Conservation (phyloP, 495 filamentous ascomycete species). For the Podospora fimiseda region DNA sequence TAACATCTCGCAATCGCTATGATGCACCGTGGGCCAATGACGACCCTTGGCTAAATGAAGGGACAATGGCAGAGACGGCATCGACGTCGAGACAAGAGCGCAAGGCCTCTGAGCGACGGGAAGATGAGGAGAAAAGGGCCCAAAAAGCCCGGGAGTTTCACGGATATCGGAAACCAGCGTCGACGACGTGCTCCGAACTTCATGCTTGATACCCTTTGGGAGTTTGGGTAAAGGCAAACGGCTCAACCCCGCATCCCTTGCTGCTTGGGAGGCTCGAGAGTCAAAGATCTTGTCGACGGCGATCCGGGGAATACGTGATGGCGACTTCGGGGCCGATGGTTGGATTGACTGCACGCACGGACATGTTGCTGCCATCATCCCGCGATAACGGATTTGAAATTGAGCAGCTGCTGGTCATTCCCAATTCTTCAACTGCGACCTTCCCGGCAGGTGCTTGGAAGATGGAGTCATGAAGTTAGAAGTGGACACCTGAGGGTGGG, state of each 20-base stretch:
- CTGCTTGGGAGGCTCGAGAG: no score
- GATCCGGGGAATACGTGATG: no score
- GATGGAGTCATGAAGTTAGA: background rate
- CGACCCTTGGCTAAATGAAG: slow-evolving; percentile 25
- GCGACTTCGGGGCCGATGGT: no score
- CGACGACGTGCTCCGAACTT: background rate
- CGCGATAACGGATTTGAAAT: no score
- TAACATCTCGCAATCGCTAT: slow-evolving; percentile 20
- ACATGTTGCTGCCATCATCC: no score
- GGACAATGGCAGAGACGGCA: slow-evolving; percentile 11
- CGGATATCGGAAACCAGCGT: background rate
- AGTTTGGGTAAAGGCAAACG: background rate
- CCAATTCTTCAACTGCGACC: slow-evolving; percentile 1
- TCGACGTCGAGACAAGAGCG: slow-evolving; percentile 5
- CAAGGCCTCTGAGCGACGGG: slow-evolving; percentile 8
- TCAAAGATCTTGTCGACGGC: no score
- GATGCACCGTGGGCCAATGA: slow-evolving; percentile 19
- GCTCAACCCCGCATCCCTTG: background rate
- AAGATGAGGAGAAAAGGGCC: background rate
- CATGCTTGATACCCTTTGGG: background rate
- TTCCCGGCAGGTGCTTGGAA: background rate
- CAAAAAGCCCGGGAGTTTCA: slow-evolving; percentile 1
- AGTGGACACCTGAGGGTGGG: no score
- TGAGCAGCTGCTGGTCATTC: background rate
- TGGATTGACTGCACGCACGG: no score